Base-by-base conservation (phyloP, 768 basidiomycete genomes). In the Termitomyces bulborhizus region DNA sequence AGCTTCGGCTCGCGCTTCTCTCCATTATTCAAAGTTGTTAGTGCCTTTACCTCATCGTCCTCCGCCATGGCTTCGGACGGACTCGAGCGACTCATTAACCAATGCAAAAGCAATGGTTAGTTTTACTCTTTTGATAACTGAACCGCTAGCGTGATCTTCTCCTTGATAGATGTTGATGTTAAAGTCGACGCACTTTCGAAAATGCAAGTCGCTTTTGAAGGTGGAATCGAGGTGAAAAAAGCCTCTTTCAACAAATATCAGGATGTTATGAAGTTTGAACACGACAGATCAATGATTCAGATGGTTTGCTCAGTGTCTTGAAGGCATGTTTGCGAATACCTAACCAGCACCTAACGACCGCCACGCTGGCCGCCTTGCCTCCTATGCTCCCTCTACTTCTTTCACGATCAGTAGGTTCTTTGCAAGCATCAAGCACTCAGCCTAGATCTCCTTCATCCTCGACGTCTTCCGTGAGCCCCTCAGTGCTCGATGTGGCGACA, bases 161-260 rank as follows among this genome's bases (percentile, higher is more conserved):
- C 51, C 29, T 51, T 16, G 26, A 34, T 60, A 92, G 90, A 93
- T 69, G 82, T 87, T 56, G 90, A 93, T 70, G 76, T 81, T 58
- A 90, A 86, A 72, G 78, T 90, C 24, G 90, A 93, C 66, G 90
- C 88, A 27, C 75, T 93, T 58, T 76, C 82, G 56, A 92, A 89
- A 71, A 76, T 93, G 42, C 86, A 92, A 68, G 75, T 74, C 37
- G 81, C 85, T 69, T 88, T 90, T 65, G 87, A 90, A 70, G 72
- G 78, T 39, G 84, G 81, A 47, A 67, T 78, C 55, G 83, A 93
- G 77, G 91, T 90, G 67, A 72, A 8, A 15, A 27, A 13, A 59
- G 45, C 31, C 54, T 62, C 26, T 26, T 42, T 44, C 43, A 18
- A 15, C 18, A 31, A 29, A 37, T n/a, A 32, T 16, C 9, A 24